These are phyloP conservation scores for Aspergillus melleus DNA, from an alignment of 2,329 filamentous ascomycete species.

Conservation along the genomic window DNA sequence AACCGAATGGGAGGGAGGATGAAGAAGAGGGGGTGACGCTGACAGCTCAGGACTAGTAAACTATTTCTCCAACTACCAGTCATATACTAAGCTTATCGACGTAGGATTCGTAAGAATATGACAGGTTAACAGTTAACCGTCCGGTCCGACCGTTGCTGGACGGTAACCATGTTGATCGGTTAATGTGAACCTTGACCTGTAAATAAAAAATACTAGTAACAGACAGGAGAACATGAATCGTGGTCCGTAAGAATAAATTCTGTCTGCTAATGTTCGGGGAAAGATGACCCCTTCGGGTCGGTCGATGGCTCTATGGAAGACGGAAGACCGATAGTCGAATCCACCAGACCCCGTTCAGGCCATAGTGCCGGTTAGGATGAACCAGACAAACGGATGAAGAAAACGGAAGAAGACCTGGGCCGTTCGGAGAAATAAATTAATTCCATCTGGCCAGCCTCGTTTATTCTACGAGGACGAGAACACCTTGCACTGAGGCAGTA, in stretches of 20 bases:
- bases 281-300: no score
- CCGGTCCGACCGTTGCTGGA: not conserved
- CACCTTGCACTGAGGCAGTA: no score
- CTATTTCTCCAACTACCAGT: no score
- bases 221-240: no score
- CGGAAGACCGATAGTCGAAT: not conserved
- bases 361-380: no score
- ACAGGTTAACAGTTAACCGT: not conserved
- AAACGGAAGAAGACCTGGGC: not conserved
- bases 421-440: not conserved
- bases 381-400: not conserved
- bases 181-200: no score
- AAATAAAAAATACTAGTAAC: no score
- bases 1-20: not conserved
- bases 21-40: not conserved
- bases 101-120: not conserved
- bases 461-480: not conserved
- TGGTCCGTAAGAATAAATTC: no score
- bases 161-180: not conserved
- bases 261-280: no score
- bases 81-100: not conserved
- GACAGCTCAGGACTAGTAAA: not conserved
- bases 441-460: not conserved
- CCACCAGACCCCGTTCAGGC: slow-evolving; percentile 7
- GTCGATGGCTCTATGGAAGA: not conserved